Evolutionary conservation across 2,329 filamentous ascomycete species (phyloP).

Genomic region (Cytospora paraplurivora): DNA sequence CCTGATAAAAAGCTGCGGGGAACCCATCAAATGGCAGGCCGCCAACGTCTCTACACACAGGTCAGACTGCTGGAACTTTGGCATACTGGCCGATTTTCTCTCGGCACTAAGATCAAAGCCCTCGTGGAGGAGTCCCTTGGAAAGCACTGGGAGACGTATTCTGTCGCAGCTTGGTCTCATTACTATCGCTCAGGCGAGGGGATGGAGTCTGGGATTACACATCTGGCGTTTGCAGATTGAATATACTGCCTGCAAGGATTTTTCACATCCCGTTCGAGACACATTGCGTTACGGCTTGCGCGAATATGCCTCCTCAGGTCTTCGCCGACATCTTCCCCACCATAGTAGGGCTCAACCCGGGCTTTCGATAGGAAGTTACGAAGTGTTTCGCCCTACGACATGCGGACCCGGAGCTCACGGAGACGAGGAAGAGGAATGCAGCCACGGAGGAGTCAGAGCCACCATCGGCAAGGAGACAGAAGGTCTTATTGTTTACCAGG

Average conservation of each 20-base stretch:
- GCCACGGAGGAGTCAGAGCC: neutral
- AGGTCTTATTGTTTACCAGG: too few species aligned
- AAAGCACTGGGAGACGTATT: slow-evolving; percentile 26
- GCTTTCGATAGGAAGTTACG: slow-evolving; percentile 25
- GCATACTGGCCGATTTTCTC: slow-evolving; percentile 31
- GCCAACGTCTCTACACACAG: neutral
- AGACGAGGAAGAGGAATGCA: slow-evolving; percentile 6
- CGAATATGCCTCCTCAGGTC: slow-evolving; percentile 32
- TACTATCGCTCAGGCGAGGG: neutral
- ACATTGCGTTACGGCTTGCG: slow-evolving; percentile 28
- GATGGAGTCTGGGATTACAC: neutral
- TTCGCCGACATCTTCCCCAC: slow-evolving; percentile 24
- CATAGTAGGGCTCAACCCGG: slow-evolving; percentile 29
- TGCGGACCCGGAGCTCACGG: neutral
- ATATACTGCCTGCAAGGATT: slow-evolving; percentile 30
- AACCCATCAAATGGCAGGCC: too few species aligned
- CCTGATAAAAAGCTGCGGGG: slow-evolving; percentile 28
- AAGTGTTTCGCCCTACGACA: slow-evolving; percentile 6
- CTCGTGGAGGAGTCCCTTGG: slow-evolving; percentile 30
- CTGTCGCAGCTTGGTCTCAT: neutral
- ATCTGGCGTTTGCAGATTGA: slow-evolving; percentile 6
- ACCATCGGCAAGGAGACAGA: too few species aligned
- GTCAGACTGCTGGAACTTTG: slow-evolving; percentile 31
- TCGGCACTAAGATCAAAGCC: slow-evolving; percentile 21
- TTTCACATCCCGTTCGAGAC: slow-evolving; percentile 30